phyloP scores from a whole-genome alignment of 306 rosid genomes.

The Clitoria ternatea region DNA sequence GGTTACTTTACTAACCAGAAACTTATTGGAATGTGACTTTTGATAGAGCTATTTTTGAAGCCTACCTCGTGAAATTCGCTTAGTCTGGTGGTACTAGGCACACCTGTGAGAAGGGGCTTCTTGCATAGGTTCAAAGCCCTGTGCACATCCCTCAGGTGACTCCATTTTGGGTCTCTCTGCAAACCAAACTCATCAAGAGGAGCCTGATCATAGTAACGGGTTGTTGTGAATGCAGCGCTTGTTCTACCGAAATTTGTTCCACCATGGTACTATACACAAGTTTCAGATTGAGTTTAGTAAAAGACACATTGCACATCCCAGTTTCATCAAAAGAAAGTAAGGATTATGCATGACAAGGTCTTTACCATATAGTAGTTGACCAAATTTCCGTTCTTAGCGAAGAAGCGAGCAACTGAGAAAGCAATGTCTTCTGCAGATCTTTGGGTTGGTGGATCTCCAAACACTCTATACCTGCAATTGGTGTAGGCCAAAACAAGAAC shows the following conservation, averaged over 20 bases:
- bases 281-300: slow-evolving; percentile 11
- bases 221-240: slow-evolving; percentile 63
- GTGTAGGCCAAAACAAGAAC: background rate
- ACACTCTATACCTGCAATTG: slow-evolving; percentile 63
- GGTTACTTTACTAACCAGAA: background rate
- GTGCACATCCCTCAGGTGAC: slow-evolving; percentile 78
- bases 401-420: slow-evolving; percentile 77
- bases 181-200: slow-evolving; percentile 90
- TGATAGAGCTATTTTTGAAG: background rate
- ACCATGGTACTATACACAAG: slow-evolving; percentile 83
- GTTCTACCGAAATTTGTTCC: slow-evolving; percentile 98
- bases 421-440: slow-evolving; percentile 95
- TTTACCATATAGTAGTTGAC: slow-evolving; percentile 92
- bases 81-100: slow-evolving; percentile 11
- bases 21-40: background rate
- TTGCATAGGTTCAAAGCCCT: slow-evolving; percentile 65
- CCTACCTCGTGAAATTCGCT: slow-evolving; percentile 49
- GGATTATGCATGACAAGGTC: background rate
- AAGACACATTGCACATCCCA: background rate
- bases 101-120: slow-evolving; percentile 51
- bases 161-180: slow-evolving; percentile 86
- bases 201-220: slow-evolving; percentile 93
- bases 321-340: background rate
- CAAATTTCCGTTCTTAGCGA: slow-evolving; percentile 75
- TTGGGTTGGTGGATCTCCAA: slow-evolving; percentile 93